Evolutionary conservation across 2,329 filamentous ascomycete species (phyloP).

Genomic region (Aspergillus phoenicis): DNA sequence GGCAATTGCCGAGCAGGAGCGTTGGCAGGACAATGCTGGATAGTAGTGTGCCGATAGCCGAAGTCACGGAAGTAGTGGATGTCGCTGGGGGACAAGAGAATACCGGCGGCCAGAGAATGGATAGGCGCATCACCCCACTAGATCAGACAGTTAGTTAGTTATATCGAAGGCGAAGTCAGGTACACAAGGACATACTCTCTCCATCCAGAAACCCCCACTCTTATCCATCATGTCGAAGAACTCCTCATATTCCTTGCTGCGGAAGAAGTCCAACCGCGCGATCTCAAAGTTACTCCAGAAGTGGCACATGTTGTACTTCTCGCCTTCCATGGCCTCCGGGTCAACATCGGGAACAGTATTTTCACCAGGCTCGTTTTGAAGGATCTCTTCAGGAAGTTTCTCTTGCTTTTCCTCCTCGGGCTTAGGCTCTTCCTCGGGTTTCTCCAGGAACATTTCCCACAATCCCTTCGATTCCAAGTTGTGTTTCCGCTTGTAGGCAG

Average conservation of each 20-base stretch:
- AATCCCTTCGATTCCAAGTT: constrained; percentile 88
- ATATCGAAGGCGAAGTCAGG: constrained; percentile 23
- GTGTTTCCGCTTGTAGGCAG: constrained; percentile 91
- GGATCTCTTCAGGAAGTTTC: constrained; percentile 77
- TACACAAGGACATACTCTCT: constrained; percentile 68
- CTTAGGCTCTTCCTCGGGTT: constrained; percentile 52
- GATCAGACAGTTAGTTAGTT: constrained; percentile 14
- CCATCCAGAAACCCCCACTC: constrained; percentile 98
- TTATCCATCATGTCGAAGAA: constrained; percentile 99
- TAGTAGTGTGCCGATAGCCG: constrained; percentile 96
- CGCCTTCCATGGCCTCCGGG: constrained; percentile 91
- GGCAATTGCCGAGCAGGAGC: constrained; percentile 84
- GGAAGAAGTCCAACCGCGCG: constrained; percentile 90
- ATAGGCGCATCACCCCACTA: constrained; percentile 99
- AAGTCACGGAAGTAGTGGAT: constrained; percentile 99
- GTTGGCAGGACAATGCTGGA: constrained; percentile 97
- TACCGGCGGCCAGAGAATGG: constrained; percentile 92
- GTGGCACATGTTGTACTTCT: constrained; percentile 99
- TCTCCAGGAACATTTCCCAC: constrained; percentile 98
- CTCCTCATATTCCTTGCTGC: constrained; percentile 94
- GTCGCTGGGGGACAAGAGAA: constrained; percentile 75
- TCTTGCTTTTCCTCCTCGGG: constrained; percentile 68
- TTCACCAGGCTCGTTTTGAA: constrained; percentile 72
- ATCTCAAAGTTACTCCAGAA: constrained; percentile 99
- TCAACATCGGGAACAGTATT: constrained; percentile 79